A percentile compares a stretch with the other conserved stretches of the same genome.
Conservation (phyloP, 1,139 yeast species). For the Yamadazyma oceani region DNA sequence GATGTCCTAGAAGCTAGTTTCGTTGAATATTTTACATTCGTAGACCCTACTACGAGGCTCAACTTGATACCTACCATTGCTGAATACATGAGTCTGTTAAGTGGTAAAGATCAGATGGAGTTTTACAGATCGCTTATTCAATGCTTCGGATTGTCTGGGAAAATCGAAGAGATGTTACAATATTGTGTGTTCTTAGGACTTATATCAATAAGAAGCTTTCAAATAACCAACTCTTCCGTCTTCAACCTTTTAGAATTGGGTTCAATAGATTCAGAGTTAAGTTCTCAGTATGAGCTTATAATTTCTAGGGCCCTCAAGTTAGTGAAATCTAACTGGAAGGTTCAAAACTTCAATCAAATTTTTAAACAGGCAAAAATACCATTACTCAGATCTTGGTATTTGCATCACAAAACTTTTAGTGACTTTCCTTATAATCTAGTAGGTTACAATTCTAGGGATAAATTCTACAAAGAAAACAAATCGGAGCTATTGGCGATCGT, state of each 20-base stretch:
- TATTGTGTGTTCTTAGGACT: slow-evolving; percentile 31
- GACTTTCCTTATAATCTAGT: slow-evolving; percentile 43
- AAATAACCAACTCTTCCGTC: slow-evolving; percentile 30
- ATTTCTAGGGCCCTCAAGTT: slow-evolving; percentile 23
- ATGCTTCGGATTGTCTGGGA: slow-evolving; percentile 20
- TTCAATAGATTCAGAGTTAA: slow-evolving; percentile 21
- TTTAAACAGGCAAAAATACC: slow-evolving; percentile 32
- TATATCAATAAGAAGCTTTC: slow-evolving; percentile 29
- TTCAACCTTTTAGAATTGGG: slow-evolving; percentile 44
- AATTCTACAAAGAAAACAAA: slow-evolving; percentile 30
- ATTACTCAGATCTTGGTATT: slow-evolving; percentile 43
- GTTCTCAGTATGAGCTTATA: slow-evolving; percentile 18
- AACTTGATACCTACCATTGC: slow-evolving; percentile 10
- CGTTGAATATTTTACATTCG: slow-evolving; percentile 20
- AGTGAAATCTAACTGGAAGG: slow-evolving; percentile 19
- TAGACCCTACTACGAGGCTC: slow-evolving; percentile 12
- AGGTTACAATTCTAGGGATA: slow-evolving; percentile 25
- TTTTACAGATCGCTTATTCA: slow-evolving; percentile 33
- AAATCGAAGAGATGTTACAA: slow-evolving; percentile 25
- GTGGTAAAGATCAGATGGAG: slow-evolving; percentile 19
- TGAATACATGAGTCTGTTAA: slow-evolving; percentile 4
- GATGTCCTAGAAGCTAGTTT: slow-evolving; percentile 16
- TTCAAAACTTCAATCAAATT: slow-evolving; percentile 20
- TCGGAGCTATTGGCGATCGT: slow-evolving; percentile 24
- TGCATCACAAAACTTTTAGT: slow-evolving; percentile 26